Evolutionary conservation across 495 filamentous ascomycete genomes (phyloP).

Genomic region (Clavariopsis aquatica): DNA sequence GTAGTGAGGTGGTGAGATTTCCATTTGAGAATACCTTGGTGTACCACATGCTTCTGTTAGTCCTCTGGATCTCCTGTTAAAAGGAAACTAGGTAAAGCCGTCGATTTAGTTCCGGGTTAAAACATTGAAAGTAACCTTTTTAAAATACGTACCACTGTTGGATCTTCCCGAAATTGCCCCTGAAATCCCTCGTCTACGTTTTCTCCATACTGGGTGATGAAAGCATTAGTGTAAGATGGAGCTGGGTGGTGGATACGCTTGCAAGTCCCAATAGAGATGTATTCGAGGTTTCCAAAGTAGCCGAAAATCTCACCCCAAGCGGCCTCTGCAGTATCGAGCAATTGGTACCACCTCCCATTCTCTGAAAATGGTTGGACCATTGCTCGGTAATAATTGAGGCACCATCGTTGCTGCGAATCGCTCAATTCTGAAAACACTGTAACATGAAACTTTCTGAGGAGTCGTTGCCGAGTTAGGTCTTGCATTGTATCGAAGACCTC

Average conservation of each 20-base stretch:
- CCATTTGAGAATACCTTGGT: no score
- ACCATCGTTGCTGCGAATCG: conserved; percentile 1
- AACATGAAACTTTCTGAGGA: not conserved
- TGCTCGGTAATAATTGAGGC: conserved; percentile 10
- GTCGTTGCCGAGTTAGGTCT: conserved; percentile 5
- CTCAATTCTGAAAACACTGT: not conserved
- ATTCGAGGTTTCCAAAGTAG: conserved; percentile 15
- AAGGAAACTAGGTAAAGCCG: no score
- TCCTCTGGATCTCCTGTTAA: no score
- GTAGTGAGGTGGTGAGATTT: no score
- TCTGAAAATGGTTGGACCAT: conserved; percentile 22
- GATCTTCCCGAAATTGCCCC: conserved; percentile 8
- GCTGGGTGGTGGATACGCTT: conserved; percentile 11
- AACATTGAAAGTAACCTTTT: no score
- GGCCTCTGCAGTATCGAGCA: not conserved
- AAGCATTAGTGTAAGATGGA: conserved; percentile 15
- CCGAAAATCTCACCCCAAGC: conserved; percentile 4
- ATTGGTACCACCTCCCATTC: conserved; percentile 9
- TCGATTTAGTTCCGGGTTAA: no score
- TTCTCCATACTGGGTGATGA: conserved; percentile 13
- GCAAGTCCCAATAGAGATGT: conserved; percentile 16
- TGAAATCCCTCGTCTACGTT: not conserved
- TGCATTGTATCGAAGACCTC: not conserved
- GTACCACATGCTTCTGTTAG: no score
- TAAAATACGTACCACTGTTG: not conserved